Conservation (phyloP, 352 stramenopile species). For the Pythium dissotocum region DNA sequence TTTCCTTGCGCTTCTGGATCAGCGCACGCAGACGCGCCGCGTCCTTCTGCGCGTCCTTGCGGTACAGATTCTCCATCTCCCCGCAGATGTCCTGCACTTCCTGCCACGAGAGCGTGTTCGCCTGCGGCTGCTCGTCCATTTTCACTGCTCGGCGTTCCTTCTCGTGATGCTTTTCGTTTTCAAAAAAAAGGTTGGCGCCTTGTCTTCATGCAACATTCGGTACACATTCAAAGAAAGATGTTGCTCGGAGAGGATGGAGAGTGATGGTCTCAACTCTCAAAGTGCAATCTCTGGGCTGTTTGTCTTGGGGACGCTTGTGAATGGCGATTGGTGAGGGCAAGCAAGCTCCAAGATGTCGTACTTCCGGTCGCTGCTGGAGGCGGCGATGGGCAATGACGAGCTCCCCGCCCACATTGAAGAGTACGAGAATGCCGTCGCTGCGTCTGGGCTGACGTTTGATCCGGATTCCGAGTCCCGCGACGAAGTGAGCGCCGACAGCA, state of each 20-base stretch:
- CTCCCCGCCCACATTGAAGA: slow-evolving; percentile 50
- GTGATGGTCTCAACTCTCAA: slow-evolving; percentile 21
- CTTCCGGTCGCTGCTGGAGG: slow-evolving; percentile 83
- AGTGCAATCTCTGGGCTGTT: slow-evolving; percentile 8
- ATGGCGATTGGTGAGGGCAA: slow-evolving; percentile 4
- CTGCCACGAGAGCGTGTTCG: slow-evolving; percentile 47
- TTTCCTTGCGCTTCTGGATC: slow-evolving; percentile 63
- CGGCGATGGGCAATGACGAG: slow-evolving; percentile 70
- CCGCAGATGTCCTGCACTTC: slow-evolving; percentile 72
- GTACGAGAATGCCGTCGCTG: slow-evolving; percentile 37
- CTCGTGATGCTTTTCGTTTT: slow-evolving; percentile 8
- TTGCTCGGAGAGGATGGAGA: slow-evolving; percentile 10
- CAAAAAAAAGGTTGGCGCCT: slow-evolving; percentile 19
- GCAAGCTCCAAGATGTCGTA: slow-evolving; percentile 52
- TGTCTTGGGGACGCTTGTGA: background rate
- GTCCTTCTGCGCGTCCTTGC: slow-evolving; percentile 60
- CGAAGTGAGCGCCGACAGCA: slow-evolving; percentile 26
- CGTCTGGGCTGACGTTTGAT: slow-evolving; percentile 31
- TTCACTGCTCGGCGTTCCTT: slow-evolving; percentile 32
- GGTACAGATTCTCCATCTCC: slow-evolving; percentile 66
- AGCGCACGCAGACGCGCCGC: slow-evolving; percentile 52
- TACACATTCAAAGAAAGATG: slow-evolving; percentile 16
- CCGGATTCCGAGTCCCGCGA: slow-evolving; percentile 28
- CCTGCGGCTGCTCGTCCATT: slow-evolving; percentile 13
- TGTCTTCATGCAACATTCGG: slow-evolving; percentile 29